A percentile compares a stretch with the other conserved stretches of the same genome.
These are phyloP conservation scores for Capillidium rhysosporum DNA, from an alignment of 371 early-diverging fungal genomes.

Conservation along the genomic window DNA sequence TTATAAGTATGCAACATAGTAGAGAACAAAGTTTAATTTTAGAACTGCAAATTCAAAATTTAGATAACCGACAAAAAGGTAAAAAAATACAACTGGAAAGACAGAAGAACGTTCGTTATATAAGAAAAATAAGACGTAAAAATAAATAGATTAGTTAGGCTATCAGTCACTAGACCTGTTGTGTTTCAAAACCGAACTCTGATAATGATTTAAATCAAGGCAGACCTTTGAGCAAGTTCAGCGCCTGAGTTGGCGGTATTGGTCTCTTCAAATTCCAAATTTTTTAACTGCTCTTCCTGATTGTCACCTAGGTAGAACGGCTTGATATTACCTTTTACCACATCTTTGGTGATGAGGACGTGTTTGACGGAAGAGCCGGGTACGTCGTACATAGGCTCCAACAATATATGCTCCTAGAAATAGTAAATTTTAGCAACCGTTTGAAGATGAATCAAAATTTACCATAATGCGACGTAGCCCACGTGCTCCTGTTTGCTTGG, in stretches of 20 bases:
- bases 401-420: constrained; percentile 36
- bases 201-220: too few relatives aligned
- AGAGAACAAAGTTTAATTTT: too few relatives aligned
- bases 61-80: too few relatives aligned
- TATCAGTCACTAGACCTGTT: too few relatives aligned
- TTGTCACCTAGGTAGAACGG: constrained; percentile 37
- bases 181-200: too few relatives aligned
- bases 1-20: too few relatives aligned
- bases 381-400: constrained; percentile 66
- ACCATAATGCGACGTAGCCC: constrained; percentile 71
- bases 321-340: constrained; percentile 28
- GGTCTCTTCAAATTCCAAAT: neutral
- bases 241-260: neutral
- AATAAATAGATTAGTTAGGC: too few relatives aligned
- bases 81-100: too few relatives aligned
- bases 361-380: constrained; percentile 48
- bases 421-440: neutral
- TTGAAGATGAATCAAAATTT: constrained; percentile 3
- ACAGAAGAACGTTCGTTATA: too few relatives aligned
- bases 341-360: constrained; percentile 45
- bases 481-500: constrained; percentile 75
- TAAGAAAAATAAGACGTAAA: too few relatives aligned
- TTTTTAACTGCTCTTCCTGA: constrained; percentile 17
- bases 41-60: too few relatives aligned
- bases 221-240: too few relatives aligned